Evolutionary conservation across 2,329 filamentous ascomycete genomes (phyloP).

Genomic region (Epichloe typhina): DNA sequence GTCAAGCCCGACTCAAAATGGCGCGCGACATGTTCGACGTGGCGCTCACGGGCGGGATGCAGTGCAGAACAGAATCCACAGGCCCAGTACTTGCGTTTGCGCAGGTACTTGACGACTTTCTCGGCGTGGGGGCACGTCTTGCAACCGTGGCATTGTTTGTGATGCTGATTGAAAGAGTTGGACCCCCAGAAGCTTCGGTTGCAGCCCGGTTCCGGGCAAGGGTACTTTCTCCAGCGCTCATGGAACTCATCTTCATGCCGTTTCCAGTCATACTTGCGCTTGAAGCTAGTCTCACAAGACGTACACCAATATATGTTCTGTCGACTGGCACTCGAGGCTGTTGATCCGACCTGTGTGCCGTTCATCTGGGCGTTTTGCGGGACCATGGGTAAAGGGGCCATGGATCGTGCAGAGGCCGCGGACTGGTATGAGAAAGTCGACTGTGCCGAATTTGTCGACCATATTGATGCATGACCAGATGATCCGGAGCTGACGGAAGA

Average conservation of each 20-base stretch:
- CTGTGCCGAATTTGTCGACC: constrained; percentile 28
- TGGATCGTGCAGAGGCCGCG: constrained; percentile 19
- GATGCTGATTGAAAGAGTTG: constrained; percentile 55
- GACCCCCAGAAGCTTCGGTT: constrained; percentile 58
- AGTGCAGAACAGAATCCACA: constrained; percentile 55
- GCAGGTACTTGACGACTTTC: constrained; percentile 47
- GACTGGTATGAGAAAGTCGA: constrained; percentile 29
- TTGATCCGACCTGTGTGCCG: constrained; percentile 17
- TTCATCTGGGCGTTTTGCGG: constrained; percentile 19
- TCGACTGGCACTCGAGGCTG: constrained; percentile 18
- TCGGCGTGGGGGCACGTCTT: constrained; percentile 53
- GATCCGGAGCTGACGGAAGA: constrained; percentile 38
- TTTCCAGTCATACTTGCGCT: constrained; percentile 58
- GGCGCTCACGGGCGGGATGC: constrained; percentile 49
- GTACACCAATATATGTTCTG: constrained; percentile 44
- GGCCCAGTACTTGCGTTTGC: constrained; percentile 53
- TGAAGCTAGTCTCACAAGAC: constrained; percentile 50
- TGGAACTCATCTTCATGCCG: constrained; percentile 58
- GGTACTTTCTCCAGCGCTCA: constrained; percentile 54
- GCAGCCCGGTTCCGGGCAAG: constrained; percentile 48
- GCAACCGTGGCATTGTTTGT: constrained; percentile 51
- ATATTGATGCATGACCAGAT: constrained; percentile 33
- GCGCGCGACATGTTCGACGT: constrained; percentile 54
- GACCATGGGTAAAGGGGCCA: constrained; percentile 24
- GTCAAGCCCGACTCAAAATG: constrained; percentile 52